phyloP scores from a whole-genome alignment of 2,329 filamentous ascomycete genomes.

The Cytospora leucostoma region DNA sequence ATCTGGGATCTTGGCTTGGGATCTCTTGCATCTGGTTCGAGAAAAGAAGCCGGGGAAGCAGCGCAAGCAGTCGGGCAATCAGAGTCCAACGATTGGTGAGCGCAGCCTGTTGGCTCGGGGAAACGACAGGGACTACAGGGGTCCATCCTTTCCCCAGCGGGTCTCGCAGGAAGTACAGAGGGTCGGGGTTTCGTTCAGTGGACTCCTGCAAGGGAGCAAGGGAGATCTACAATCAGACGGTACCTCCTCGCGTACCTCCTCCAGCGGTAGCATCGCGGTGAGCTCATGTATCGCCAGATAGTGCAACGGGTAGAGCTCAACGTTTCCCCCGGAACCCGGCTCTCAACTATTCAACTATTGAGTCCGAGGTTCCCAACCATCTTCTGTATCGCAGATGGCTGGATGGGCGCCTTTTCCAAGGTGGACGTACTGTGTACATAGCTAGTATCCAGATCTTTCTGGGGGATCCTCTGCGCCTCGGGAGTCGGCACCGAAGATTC shows the following conservation, averaged over 20 bases:
- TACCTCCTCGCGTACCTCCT: background rate
- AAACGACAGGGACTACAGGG: background rate
- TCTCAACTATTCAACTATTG: constrained; percentile 23
- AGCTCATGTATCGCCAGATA: constrained; percentile 1
- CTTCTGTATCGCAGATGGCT: constrained; percentile 11
- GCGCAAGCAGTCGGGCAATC: constrained; percentile 12
- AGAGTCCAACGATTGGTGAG: constrained; percentile 15
- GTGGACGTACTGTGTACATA: background rate
- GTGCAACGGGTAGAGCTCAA: background rate
- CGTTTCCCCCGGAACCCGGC: constrained; percentile 2
- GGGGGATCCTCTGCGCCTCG: background rate
- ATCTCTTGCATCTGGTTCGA: constrained; percentile 5
- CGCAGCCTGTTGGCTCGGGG: constrained; percentile 12
- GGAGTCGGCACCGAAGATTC: background rate
- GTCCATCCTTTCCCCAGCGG: background rate
- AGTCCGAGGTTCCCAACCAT: constrained; percentile 19
- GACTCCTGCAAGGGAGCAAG: constrained; percentile 8
- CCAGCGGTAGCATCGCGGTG: no score
- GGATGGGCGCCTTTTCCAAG: constrained; percentile 2
- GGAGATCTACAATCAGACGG: background rate
- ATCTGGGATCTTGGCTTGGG: constrained; percentile 3
- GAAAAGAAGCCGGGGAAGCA: background rate
- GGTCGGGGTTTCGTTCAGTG: background rate
- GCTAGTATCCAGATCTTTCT: background rate
- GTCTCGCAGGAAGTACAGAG: no score